These are phyloP conservation scores for Pyrenochaeta sp. DNA, from an alignment of 2,329 filamentous ascomycete species.

Conservation along the genomic window DNA sequence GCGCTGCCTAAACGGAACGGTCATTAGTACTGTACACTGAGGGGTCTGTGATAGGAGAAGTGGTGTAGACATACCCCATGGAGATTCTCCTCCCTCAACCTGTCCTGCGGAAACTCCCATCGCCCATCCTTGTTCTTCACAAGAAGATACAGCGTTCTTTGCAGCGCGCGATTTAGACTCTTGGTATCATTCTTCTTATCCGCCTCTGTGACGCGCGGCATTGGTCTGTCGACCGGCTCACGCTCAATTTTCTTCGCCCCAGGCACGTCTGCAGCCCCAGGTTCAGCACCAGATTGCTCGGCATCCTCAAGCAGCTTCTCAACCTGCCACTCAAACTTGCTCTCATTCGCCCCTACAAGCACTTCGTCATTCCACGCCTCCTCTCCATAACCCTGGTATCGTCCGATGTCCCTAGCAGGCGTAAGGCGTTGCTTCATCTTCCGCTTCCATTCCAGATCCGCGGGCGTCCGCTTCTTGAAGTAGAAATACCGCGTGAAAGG, in stretches of 20 bases:
- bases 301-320: slow-evolving; percentile 79
- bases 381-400: slow-evolving; percentile 77
- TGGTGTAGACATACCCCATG: slow-evolving; percentile 73
- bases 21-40: slow-evolving; percentile 20
- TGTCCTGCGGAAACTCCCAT: slow-evolving; percentile 85
- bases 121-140: slow-evolving; percentile 74
- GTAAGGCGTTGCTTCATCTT: slow-evolving; percentile 81
- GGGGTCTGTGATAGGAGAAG: neutral
- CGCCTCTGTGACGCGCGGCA: slow-evolving; percentile 76
- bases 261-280: slow-evolving; percentile 46
- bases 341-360: slow-evolving; percentile 74
- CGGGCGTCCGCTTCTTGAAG: slow-evolving; percentile 88
- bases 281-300: slow-evolving; percentile 60
- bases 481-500: slow-evolving; percentile 93
- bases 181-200: slow-evolving; percentile 77
- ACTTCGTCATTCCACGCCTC: slow-evolving; percentile 93
- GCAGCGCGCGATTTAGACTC: slow-evolving; percentile 81
- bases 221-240: slow-evolving; percentile 74
- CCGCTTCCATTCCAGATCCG: slow-evolving; percentile 87
- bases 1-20: slow-evolving; percentile 72
- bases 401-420: slow-evolving; percentile 83
- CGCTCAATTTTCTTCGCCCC: slow-evolving; percentile 56
- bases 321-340: slow-evolving; percentile 69
- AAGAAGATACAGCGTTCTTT: slow-evolving; percentile 85
- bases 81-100: slow-evolving; percentile 77